Evolutionary conservation across 495 filamentous ascomycete species (phyloP), one percentile per base, ranked within the genome.

Genomic region (Penicillium subrubescens): DNA sequence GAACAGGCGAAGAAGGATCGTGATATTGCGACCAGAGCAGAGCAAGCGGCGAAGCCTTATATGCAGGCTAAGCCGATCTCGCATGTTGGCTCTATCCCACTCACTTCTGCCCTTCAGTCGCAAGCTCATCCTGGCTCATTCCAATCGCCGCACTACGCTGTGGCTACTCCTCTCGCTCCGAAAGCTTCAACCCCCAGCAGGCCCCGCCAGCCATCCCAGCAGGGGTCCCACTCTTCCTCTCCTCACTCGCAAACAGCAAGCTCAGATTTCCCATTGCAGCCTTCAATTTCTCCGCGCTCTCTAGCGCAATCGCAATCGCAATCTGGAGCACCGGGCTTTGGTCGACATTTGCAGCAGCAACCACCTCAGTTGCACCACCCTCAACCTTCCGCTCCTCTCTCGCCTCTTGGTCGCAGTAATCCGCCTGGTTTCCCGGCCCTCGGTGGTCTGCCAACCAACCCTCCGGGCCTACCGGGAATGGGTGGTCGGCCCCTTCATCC

Each of bases 131-230:
- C 78, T 21, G 60, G 60, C 19, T 71, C 67, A 19, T 83, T 87
- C 63, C 86, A 86, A 21, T 98, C 95, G 23, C 96, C 96, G 15
- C 90, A 90, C 70, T 81, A 93, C 39, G 76, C 88, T 33, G 83
- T 91, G 64, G 89, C 92, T 23, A 94, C 91, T 6, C 94, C 95
- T 6, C 87, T 87, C 41, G 77, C 96, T 44, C 90, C 94, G 1
- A 97, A 97, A 73, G 87, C 87, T 46, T 86, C 92, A 5, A 94
- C 92, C 25, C 91, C 93, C 15, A 88, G 85, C 61, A 89, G 90
- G 51, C 81, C 86, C 37, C 88, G 93, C 19, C 92, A 93, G 61
- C 70, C 86, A 27, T 97, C 94, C 15, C 91, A 94, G 59, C 92
- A 97, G 73, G 92, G 87, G 34, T 90, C 91, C 25, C 87, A 86